Conservation (phyloP, 345 rosid genomes). For the Theobroma cacao region DNA sequence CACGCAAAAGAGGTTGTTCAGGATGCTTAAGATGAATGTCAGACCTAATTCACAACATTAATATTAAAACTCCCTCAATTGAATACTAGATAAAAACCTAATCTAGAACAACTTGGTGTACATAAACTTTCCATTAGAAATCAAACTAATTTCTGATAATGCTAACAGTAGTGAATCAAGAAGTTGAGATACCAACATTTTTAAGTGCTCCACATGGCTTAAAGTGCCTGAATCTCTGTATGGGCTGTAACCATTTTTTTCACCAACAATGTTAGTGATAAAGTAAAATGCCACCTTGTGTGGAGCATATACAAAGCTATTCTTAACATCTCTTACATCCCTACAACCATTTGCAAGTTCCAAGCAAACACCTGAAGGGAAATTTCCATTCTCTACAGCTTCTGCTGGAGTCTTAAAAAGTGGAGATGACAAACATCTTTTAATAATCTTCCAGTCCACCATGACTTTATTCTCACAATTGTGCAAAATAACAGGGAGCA, state of each 20-base stretch:
- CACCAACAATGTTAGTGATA: conserved; percentile 39
- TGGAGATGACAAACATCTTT: conserved; percentile 79
- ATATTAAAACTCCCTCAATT: conserved; percentile 13
- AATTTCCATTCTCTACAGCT: conserved; percentile 23
- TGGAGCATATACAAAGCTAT: conserved; percentile 67
- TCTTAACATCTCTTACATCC: conserved; percentile 51
- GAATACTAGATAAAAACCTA: not conserved
- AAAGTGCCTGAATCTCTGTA: conserved; percentile 31
- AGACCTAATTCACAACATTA: conserved; percentile 46
- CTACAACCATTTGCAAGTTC: conserved; percentile 64
- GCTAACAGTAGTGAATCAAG: not conserved
- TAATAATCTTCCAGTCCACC: conserved; percentile 65
- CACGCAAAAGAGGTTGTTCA: conserved; percentile 64
- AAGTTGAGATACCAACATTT: conserved; percentile 46
- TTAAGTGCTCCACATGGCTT: conserved; percentile 50
- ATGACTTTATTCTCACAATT: conserved; percentile 28
- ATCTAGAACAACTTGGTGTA: not conserved
- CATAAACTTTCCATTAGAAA: conserved; percentile 16
- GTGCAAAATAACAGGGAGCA: conserved; percentile 62
- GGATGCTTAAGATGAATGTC: conserved; percentile 61
- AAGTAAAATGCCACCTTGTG: conserved; percentile 63
- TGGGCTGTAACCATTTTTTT: conserved; percentile 50
- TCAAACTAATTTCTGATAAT: conserved; percentile 7
- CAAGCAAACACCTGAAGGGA: conserved; percentile 31
- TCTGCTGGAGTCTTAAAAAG: conserved; percentile 46